Conservation (phyloP, 345 rosid genomes). For the Sapria himalayana region DNA sequence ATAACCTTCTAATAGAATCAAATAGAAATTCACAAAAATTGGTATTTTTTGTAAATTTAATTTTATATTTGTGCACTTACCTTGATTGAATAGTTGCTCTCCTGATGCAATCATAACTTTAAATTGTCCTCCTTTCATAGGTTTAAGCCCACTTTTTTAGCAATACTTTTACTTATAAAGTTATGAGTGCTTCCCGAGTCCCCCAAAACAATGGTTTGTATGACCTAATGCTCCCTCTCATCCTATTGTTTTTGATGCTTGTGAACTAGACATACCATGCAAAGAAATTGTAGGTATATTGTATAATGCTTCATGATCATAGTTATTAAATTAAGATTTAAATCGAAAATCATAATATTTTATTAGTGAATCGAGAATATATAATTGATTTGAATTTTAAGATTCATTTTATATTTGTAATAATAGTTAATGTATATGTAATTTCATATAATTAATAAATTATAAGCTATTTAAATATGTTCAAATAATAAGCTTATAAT, state of each 20-base stretch:
- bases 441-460: too few relatives aligned
- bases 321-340: too few relatives aligned
- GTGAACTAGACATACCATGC: neutral
- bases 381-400: too few relatives aligned
- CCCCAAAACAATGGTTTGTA: neutral
- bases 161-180: neutral
- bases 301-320: too few relatives aligned
- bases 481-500: too few relatives aligned
- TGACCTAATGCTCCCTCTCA: too few relatives aligned
- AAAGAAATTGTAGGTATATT: neutral
- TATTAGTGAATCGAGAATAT: too few relatives aligned
- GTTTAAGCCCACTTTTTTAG: neutral
- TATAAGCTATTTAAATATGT: too few relatives aligned
- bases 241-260: neutral
- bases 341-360: too few relatives aligned
- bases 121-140: neutral
- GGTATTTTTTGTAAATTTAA: neutral
- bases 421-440: too few relatives aligned
- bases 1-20: neutral
- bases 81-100: neutral
- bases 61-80: neutral
- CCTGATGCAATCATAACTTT: conserved; percentile 2
- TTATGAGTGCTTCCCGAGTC: neutral
- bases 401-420: too few relatives aligned
- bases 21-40: neutral